These are phyloP conservation scores for Maudiozyma humilis DNA, from an alignment of 1,139 yeast genomes.

Conservation along the genomic window DNA sequence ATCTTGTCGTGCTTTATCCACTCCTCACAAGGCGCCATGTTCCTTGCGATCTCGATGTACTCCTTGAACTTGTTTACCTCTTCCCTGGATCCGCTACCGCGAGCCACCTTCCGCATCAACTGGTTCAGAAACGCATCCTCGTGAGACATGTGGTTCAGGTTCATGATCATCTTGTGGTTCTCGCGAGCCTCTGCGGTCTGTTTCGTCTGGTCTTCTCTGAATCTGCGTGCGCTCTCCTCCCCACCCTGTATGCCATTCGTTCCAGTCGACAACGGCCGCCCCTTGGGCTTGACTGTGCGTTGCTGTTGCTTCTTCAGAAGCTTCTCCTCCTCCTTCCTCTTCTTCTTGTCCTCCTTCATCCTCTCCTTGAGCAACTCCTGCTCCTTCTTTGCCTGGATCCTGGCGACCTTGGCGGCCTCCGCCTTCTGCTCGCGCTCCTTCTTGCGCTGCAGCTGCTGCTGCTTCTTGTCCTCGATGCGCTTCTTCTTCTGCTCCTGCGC, in stretches of 20 bases:
- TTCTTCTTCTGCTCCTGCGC: slow-evolving; percentile 32
- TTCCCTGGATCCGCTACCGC: slow-evolving; percentile 61
- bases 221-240: slow-evolving; percentile 11
- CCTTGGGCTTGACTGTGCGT: neutral
- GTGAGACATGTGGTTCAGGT: slow-evolving; percentile 73
- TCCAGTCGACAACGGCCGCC: slow-evolving; percentile 34
- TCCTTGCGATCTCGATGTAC: slow-evolving; percentile 67
- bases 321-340: slow-evolving; percentile 16
- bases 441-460: slow-evolving; percentile 25
- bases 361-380: slow-evolving; percentile 15
- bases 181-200: slow-evolving; percentile 25
- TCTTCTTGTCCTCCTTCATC: slow-evolving; percentile 18
- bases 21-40: slow-evolving; percentile 41
- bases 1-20: neutral
- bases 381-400: slow-evolving; percentile 19
- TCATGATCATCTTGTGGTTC: slow-evolving; percentile 73
- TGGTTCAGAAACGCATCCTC: slow-evolving; percentile 56
- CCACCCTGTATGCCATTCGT: slow-evolving; percentile 4
- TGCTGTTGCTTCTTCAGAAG: slow-evolving; percentile 4
- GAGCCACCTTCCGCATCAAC: slow-evolving; percentile 77
- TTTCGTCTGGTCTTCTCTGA: too few relatives aligned
- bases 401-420: slow-evolving; percentile 16
- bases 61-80: slow-evolving; percentile 72
- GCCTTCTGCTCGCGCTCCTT: slow-evolving; percentile 23
- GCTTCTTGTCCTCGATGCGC: slow-evolving; percentile 27